These are phyloP conservation scores for Pythium inflatum DNA, from an alignment of 352 stramenopile species.

Conservation along the genomic window DNA sequence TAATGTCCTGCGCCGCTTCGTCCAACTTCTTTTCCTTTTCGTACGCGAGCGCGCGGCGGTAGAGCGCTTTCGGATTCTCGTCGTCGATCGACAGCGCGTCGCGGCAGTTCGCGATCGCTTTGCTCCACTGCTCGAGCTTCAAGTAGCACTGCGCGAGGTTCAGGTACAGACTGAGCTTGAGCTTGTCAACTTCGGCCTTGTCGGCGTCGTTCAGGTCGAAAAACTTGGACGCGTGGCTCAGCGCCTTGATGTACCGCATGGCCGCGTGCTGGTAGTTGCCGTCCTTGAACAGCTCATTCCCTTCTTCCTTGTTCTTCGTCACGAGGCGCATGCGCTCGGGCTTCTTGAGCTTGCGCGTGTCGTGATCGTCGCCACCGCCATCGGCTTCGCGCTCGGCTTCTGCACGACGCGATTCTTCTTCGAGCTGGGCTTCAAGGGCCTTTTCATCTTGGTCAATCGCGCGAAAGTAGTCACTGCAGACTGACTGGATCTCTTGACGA, in stretches of 20 bases:
- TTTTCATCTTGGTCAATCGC: constrained; percentile 67
- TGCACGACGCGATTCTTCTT: constrained; percentile 72
- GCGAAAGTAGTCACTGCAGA: constrained; percentile 71
- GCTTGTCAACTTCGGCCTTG: constrained; percentile 82
- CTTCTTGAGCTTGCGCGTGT: constrained; percentile 93
- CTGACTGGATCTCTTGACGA: constrained; percentile 50
- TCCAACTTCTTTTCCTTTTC: constrained; percentile 90
- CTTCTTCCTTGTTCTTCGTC: constrained; percentile 95
- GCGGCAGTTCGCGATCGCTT: constrained; percentile 86
- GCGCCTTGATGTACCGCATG: constrained; percentile 90
- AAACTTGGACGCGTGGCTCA: constrained; percentile 92
- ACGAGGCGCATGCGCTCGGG: constrained; percentile 93
- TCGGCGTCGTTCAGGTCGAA: constrained; percentile 88
- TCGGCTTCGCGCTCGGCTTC: constrained; percentile 74
- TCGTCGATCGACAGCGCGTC: constrained; percentile 78
- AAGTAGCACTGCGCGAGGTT: constrained; percentile 94
- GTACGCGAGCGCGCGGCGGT: constrained; percentile 82
- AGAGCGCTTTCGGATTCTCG: constrained; percentile 86
- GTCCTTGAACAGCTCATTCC: constrained; percentile 93
- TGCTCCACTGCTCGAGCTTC: constrained; percentile 91
- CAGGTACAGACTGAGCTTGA: constrained; percentile 92
- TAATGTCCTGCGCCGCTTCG: constrained; percentile 62
- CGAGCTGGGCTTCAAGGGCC: constrained; percentile 73
- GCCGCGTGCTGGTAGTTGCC: constrained; percentile 90
- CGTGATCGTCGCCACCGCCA: constrained; percentile 88